These are phyloP conservation scores for Omphalea diandra DNA, from an alignment of 441 rosid genomes.

Conservation along the genomic window DNA sequence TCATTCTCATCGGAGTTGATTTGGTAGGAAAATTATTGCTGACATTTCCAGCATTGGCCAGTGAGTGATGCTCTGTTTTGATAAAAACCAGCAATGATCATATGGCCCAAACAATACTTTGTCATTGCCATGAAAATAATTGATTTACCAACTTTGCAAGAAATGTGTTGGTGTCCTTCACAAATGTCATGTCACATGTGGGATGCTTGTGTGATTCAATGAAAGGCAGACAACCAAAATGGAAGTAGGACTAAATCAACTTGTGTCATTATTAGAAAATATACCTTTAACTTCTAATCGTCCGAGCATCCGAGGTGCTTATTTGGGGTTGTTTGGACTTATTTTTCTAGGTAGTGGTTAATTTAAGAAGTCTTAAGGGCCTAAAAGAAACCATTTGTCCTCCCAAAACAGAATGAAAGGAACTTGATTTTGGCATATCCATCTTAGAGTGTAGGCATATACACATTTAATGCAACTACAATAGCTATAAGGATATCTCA, in stretches of 20 bases:
- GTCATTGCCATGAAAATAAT: conserved; percentile 9
- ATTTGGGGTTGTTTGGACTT: too few species aligned
- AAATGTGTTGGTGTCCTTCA: conserved; percentile 9
- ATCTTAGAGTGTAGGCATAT: too few species aligned
- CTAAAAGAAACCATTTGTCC: not conserved
- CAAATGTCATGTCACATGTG: conserved; percentile 22
- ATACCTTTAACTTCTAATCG: too few species aligned
- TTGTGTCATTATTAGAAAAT: not conserved
- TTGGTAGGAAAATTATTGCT: too few species aligned
- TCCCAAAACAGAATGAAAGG: not conserved
- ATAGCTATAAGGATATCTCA: too few species aligned
- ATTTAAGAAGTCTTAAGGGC: too few species aligned
- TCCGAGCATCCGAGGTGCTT: not conserved
- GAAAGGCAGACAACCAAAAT: not conserved
- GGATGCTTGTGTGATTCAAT: conserved; percentile 4
- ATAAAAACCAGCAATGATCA: not conserved
- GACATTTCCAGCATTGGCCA: too few species aligned
- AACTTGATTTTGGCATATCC: not conserved
- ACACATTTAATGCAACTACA: too few species aligned
- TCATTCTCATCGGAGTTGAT: too few species aligned
- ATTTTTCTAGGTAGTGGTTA: too few species aligned
- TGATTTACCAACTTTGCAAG: conserved; percentile 18
- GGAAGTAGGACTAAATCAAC: not conserved
- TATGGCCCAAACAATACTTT: not conserved
- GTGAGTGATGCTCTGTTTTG: not conserved